A percentile compares a stretch with the other conserved stretches of the same genome.
Conservation (phyloP, 2,329 filamentous ascomycete species). For the Verticillium albo-atrum region DNA sequence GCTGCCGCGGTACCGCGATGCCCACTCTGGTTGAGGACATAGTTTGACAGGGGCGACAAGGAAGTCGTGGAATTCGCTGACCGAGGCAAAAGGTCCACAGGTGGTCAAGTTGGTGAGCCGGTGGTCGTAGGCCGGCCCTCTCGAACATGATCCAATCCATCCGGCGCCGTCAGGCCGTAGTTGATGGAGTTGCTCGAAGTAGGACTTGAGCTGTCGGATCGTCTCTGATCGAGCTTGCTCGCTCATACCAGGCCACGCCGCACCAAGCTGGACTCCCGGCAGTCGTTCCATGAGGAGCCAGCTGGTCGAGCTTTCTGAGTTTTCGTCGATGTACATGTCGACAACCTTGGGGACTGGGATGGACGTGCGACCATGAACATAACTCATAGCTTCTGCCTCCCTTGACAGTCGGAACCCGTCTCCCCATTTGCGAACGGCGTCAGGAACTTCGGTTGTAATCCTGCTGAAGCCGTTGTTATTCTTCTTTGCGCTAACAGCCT, state of each 20-base stretch:
- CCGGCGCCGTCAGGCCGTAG: slow-evolving; percentile 2
- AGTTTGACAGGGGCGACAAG: slow-evolving; percentile 9
- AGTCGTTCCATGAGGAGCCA: slow-evolving; percentile 12
- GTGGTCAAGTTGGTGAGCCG: slow-evolving; percentile 6
- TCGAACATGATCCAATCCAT: slow-evolving; percentile 6
- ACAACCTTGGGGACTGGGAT: slow-evolving; percentile 6
- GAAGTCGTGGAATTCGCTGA: slow-evolving; percentile 10
- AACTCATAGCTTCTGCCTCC: slow-evolving; percentile 11
- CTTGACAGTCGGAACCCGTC: not conserved
- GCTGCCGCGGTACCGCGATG: slow-evolving; percentile 6
- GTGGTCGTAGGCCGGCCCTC: slow-evolving; percentile 10
- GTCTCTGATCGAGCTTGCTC: slow-evolving; percentile 3
- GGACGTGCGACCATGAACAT: slow-evolving; percentile 2
- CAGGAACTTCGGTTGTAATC: not conserved
- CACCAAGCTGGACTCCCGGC: slow-evolving; percentile 6
- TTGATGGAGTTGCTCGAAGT: slow-evolving; percentile 7
- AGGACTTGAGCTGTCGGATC: slow-evolving; percentile 5
- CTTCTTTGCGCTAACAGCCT: no score
- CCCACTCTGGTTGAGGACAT: slow-evolving; percentile 9
- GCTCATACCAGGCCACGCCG: slow-evolving; percentile 9
- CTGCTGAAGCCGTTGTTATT: no score
- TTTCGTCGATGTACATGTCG: slow-evolving; percentile 4
- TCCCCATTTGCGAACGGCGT: not conserved
- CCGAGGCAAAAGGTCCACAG: slow-evolving; percentile 9
- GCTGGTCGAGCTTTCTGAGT: slow-evolving; percentile 1